Base-by-base conservation (phyloP, 805 yeast genomes). In the Yarrowia bubula region DNA sequence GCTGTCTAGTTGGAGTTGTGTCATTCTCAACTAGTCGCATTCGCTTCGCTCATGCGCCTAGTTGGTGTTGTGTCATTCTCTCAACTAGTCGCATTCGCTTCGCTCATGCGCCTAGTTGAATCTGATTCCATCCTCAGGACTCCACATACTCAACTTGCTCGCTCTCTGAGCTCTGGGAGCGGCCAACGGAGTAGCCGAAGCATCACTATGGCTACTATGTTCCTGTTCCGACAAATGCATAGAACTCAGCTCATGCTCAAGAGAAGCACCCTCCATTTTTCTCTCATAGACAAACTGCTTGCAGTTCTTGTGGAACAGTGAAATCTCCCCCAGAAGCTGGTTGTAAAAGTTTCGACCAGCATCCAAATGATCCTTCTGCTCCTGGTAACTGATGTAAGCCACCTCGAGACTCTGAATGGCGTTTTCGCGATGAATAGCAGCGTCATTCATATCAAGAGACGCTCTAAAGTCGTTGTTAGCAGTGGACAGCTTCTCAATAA, bases 301-400 rank as follows among this genome's bases (percentile, higher is more conserved):
- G 68, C 87, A 80, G 44, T 82, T 84, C 13, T 75, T 74, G 44
- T 81, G 70, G 18, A 86, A 80, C 2, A 70, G 74, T 33, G 77
- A 75, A 6, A 84, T 80, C 62, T 82, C 82, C 8, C 73, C 74
- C 35, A 81, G 75, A 67, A 90, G 83, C 63, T 86, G 88, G 42
- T 79, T 79, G 76, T 92, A 92, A 72, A 92, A 92, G 64, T 81
- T 80, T 0, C 83, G 70, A 0, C 96, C 97, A 69, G 88, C 89
- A 35, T 81, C 81, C 32, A 90, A 73, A 71, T 89, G 88, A 5
- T 79, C 76, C 15, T 81, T 74, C 1, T 90, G 79, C 69, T 88
- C 90, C 33, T 80, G 74, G 70, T 79, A 87, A 55, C 83, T 80
- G 43, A 77, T 73, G 68, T 79, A 83, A 1, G 81, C 83, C 5